Percentiles rank a stretch among this genome's conserved stretches.
phyloP scores from a whole-genome alignment of 2,329 filamentous ascomycete species.

The Colletotrichum sp. region DNA sequence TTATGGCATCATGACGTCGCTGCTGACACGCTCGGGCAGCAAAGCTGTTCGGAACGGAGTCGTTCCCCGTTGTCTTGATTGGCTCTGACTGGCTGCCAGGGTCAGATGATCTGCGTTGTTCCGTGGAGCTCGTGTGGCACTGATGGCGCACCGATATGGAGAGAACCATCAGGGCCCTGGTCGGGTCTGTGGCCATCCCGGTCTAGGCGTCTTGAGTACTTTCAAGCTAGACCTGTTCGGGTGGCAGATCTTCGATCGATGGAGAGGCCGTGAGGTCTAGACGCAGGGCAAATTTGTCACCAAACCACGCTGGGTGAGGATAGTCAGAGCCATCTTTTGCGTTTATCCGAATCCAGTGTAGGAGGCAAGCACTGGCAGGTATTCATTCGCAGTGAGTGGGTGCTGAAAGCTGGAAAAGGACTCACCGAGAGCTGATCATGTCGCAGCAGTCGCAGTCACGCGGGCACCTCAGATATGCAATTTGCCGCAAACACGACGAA shows the following conservation, averaged over 20 bases:
- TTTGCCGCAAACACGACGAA: background rate
- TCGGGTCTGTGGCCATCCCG: conserved; percentile 23
- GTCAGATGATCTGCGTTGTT: conserved; percentile 16
- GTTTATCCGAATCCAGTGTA: conserved; percentile 14
- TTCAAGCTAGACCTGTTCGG: conserved; percentile 3
- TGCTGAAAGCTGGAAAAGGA: background rate
- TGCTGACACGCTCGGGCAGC: background rate
- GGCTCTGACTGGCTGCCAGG: background rate
- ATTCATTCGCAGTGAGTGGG: background rate
- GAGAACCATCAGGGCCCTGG: conserved; percentile 6
- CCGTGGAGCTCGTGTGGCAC: conserved; percentile 9
- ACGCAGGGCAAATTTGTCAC: conserved; percentile 16
- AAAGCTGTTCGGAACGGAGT: background rate
- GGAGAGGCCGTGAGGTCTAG: conserved; percentile 3
- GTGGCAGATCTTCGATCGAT: conserved; percentile 20
- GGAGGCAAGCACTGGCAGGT: background rate
- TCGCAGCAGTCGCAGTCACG: background rate
- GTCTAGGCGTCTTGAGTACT: conserved; percentile 24
- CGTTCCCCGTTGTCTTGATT: background rate
- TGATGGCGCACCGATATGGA: conserved; percentile 12
- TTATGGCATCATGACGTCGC: conserved; percentile 16
- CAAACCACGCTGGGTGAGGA: background rate
- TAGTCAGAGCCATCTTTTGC: conserved; percentile 4
- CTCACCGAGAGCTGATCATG: background rate
- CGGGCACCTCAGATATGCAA: background rate